These are phyloP conservation scores for Aspergillus japonicus DNA, from an alignment of 2,329 filamentous ascomycete species.

Conservation along the genomic window DNA sequence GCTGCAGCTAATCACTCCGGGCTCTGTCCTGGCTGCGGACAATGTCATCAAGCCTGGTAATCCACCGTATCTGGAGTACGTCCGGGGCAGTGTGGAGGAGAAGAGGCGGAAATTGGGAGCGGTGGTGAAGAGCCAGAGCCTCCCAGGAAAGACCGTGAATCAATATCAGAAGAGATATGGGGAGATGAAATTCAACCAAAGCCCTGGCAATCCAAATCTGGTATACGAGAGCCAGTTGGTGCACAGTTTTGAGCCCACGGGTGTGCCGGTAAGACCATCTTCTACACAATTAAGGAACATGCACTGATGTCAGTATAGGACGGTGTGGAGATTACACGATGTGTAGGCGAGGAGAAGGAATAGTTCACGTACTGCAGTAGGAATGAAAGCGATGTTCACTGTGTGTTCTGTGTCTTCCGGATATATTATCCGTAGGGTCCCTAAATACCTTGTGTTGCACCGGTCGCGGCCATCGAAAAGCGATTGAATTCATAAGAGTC, in stretches of 20 bases:
- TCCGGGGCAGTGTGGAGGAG: conserved; percentile 60
- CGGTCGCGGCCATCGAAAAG: neutral
- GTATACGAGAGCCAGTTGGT: neutral
- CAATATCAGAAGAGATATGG: neutral
- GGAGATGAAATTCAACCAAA: neutral
- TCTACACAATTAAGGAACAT: neutral
- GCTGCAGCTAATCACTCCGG: conserved; percentile 56
- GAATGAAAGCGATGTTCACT: neutral
- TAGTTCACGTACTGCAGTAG: neutral
- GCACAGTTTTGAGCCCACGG: neutral
- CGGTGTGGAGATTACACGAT: neutral
- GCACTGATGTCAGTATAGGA: neutral
- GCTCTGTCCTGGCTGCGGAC: conserved; percentile 46
- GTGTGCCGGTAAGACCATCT: neutral
- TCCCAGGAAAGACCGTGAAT: neutral
- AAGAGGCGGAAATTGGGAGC: conserved; percentile 43
- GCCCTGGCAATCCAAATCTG: neutral
- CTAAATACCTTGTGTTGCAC: neutral
- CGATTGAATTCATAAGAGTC: neutral
- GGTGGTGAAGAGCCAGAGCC: neutral
- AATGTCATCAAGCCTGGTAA: conserved; percentile 45
- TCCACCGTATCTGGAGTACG: conserved; percentile 57
- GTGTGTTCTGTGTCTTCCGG: neutral
- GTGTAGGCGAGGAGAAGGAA: neutral
- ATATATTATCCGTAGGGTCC: neutral